Base-by-base conservation (phyloP, 2,329 filamentous ascomycete species). In the Aureobasidium sp. region DNA sequence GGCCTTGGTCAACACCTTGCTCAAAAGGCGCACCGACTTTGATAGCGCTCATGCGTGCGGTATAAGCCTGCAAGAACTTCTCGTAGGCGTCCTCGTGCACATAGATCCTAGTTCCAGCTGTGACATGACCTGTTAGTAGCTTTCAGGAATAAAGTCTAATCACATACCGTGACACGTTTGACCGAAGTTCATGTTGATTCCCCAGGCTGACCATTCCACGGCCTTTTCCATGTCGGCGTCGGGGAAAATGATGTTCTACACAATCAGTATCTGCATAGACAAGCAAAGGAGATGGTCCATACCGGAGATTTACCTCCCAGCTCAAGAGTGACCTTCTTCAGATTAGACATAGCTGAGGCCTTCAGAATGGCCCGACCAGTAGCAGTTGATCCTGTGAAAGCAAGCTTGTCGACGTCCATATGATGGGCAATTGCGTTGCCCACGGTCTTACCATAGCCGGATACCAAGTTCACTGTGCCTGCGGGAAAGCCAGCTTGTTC, bases 1-100 rank as follows among this genome's bases (percentile, higher is more conserved):
- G 90, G 56, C 90, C 91, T 77, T 94, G 90, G 88, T 93, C 93
- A 67, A 89, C 93, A 66, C 88, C 82, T 67, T 82, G 73, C 69
- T 83, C 78, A 81, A 94, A 93, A 66, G 90, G 90, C 80, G 94
- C 88, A 68, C 90, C 91, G 67, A 95, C 88, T 69, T 85, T 82
- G 82, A 92, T 94, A 78, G 84, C 74, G 69, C 79, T 71, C 39
- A 89, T 87, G 60, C 89, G 85, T 78, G 84, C 82, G 84, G 89
- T 91, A 84, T 95, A 95, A 56, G 84, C 82, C 70, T 82, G 80
- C 57, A 96, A 76, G 78, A 95, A 95, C 81, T 91, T 87, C 80
- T 95, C 90, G 79, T 94, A 92, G 76, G 95, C 88, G 65, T 81
- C 80, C 71, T 94, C 90, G 75, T 95, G 90, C 60, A 95, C 90